Evolutionary conservation across 116 monocot species (phyloP), one percentile per base, ranked within the genome.

Genomic region (Iris pallida): DNA sequence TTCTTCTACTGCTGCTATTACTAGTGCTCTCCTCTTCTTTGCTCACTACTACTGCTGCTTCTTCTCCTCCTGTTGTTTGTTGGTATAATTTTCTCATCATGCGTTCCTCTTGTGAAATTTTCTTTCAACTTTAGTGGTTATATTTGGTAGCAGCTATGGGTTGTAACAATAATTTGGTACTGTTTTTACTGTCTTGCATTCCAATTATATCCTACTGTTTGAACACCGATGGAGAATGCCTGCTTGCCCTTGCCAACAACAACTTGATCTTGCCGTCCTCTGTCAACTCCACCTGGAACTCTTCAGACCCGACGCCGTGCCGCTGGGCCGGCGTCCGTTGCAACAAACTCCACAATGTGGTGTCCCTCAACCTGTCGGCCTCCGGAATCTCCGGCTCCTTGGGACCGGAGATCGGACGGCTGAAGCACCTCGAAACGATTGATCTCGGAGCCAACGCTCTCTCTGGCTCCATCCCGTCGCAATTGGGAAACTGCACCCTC

Each of bases 281-380:
- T 20, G 70, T 88, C 43, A 72, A 56, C 46, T 79, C 85, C 16
- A 80, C 76, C 13, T 96, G 96, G 96, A 92, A 76, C 45, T 68
- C 85, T 59, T 81, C 85, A 20, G 71, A 83, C 65, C 40, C 61
- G 45, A 81, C 17, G 62, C 92, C 92, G 15, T 97, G 92, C 69
- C 67, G 61, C 53, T 97, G 89, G 96, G 42, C 11, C 5, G 96
- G 96, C 20, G 59, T 89, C 60, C 42, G 40, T 11, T 96, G 96
- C 68, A 73, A 80, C 52, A 10, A 0, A 6, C 10, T 5, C 17
- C 54, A 57, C 18, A 46, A 65, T 64, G 85, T 92, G 15, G 55
- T 74, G 45, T 53, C 78, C 16, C 57, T 92, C n/a, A 56, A 80
- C 72, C 67, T 96, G 5, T 73, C 89, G 1, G 15, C 4, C 0